Conservation (phyloP, 1,139 yeast species). For the Kodamaea fungicola region DNA sequence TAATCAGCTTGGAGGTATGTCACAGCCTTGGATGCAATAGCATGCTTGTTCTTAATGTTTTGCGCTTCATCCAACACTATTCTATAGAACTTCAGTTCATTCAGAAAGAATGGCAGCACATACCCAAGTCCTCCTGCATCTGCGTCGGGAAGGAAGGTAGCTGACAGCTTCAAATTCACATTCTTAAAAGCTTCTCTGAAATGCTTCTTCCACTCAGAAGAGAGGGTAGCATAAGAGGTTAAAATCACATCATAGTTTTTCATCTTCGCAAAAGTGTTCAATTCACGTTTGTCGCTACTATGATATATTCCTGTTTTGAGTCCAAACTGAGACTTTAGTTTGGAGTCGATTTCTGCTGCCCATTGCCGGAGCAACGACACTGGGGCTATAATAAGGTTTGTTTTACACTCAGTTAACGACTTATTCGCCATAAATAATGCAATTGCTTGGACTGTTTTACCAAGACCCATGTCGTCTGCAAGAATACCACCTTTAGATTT, state of each 20-base stretch:
- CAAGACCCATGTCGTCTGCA: slow-evolving; percentile 95
- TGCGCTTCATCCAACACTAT: slow-evolving; percentile 91
- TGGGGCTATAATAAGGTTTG: slow-evolving; percentile 81
- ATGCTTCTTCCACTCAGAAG: slow-evolving; percentile 68
- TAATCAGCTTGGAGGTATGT: slow-evolving; percentile 50
- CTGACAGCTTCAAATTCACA: slow-evolving; percentile 19
- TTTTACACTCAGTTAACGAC: slow-evolving; percentile 39
- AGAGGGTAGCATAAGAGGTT: slow-evolving; percentile 74
- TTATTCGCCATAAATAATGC: slow-evolving; percentile 61
- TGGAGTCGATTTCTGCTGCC: slow-evolving; percentile 69
- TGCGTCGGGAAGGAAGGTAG: slow-evolving; percentile 33
- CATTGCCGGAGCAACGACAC: slow-evolving; percentile 82
- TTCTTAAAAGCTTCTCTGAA: slow-evolving; percentile 34
- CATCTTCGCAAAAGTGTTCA: slow-evolving; percentile 44
- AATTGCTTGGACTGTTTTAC: slow-evolving; percentile 83
- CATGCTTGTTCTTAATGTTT: slow-evolving; percentile 68
- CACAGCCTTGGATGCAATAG: slow-evolving; percentile 69
- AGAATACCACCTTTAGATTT: slow-evolving; percentile 69
- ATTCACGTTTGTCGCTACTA: slow-evolving; percentile 41
- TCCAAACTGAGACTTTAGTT: slow-evolving; percentile 47
- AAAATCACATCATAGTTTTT: slow-evolving; percentile 66
- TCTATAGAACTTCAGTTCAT: slow-evolving; percentile 57
- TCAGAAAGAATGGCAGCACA: slow-evolving; percentile 63
- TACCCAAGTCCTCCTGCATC: slow-evolving; percentile 44
- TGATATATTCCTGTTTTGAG: slow-evolving; percentile 61